A percentile compares a stretch with the other conserved stretches of the same genome.
phyloP scores from a whole-genome alignment of 2,329 filamentous ascomycete species.

The Aspergillus sp. region DNA sequence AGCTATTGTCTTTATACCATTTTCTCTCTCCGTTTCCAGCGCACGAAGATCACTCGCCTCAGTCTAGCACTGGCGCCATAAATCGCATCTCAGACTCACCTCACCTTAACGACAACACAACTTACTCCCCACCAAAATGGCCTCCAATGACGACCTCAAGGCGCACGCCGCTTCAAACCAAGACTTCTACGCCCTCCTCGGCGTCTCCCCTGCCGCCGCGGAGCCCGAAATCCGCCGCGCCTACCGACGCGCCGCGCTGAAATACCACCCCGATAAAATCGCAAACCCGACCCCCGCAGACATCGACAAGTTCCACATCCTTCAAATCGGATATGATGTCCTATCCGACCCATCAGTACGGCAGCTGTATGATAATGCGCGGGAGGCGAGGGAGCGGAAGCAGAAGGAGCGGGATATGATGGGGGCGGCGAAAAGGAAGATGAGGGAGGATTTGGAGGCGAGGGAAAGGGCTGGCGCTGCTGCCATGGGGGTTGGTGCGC shows the following conservation, averaged over 20 bases:
- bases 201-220: constrained; percentile 56
- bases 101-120: background rate
- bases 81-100: background rate
- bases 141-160: constrained; percentile 38
- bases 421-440: constrained; percentile 62
- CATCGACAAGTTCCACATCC: constrained; percentile 73
- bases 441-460: constrained; percentile 81
- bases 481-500: constrained; percentile 31
- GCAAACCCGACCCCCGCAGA: constrained; percentile 60
- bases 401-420: constrained; percentile 66
- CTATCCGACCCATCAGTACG: constrained; percentile 65
- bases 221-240: constrained; percentile 73
- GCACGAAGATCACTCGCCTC: no score
- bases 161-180: constrained; percentile 55
- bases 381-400: constrained; percentile 63
- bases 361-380: constrained; percentile 68
- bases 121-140: constrained; percentile 1
- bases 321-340: constrained; percentile 81
- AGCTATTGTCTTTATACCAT: no score
- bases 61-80: background rate
- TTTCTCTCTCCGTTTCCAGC: no score
- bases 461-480: constrained; percentile 54
- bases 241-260: constrained; percentile 78
- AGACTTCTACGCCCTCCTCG: constrained; percentile 74
- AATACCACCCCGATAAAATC: constrained; percentile 91